phyloP scores from a whole-genome alignment of 352 stramenopile species.

The Phytophthora agathidicida region DNA sequence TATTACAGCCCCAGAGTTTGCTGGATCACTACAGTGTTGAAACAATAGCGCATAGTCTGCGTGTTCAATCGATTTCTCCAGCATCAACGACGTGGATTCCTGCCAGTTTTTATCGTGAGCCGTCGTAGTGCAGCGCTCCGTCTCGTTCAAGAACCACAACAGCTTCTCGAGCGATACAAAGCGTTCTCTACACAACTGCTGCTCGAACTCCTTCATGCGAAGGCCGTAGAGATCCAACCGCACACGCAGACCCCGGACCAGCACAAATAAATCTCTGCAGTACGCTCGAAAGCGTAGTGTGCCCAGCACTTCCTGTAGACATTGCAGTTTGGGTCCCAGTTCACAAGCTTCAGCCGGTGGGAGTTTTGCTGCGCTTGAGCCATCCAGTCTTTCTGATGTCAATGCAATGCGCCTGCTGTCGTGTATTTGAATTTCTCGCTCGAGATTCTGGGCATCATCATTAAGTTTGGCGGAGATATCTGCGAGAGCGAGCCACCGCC shows the following conservation, averaged over 20 bases:
- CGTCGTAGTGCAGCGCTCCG: background rate
- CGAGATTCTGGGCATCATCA: slow-evolving; percentile 18
- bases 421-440: slow-evolving; percentile 27
- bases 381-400: background rate
- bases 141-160: slow-evolving; percentile 26
- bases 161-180: slow-evolving; percentile 19
- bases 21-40: slow-evolving; percentile 52
- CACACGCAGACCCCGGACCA: slow-evolving; percentile 43
- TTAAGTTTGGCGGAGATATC: slow-evolving; percentile 25
- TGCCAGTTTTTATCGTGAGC: background rate
- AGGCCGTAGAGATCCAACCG: slow-evolving; percentile 42
- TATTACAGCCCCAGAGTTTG: slow-evolving; percentile 10
- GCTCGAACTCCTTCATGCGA: slow-evolving; percentile 20
- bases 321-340: slow-evolving; percentile 48
- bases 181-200: slow-evolving; percentile 20
- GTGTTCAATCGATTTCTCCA: slow-evolving; percentile 46
- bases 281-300: slow-evolving; percentile 46
- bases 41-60: slow-evolving; percentile 53
- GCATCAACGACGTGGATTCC: background rate
- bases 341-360: slow-evolving; percentile 32
- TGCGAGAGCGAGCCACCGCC: slow-evolving; percentile 28
- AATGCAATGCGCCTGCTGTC: slow-evolving; percentile 22
- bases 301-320: slow-evolving; percentile 62
- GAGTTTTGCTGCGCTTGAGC: slow-evolving; percentile 11
- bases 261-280: slow-evolving; percentile 42